Base-by-base conservation (phyloP, 768 basidiomycete genomes). In the Mycena kentingensis region DNA sequence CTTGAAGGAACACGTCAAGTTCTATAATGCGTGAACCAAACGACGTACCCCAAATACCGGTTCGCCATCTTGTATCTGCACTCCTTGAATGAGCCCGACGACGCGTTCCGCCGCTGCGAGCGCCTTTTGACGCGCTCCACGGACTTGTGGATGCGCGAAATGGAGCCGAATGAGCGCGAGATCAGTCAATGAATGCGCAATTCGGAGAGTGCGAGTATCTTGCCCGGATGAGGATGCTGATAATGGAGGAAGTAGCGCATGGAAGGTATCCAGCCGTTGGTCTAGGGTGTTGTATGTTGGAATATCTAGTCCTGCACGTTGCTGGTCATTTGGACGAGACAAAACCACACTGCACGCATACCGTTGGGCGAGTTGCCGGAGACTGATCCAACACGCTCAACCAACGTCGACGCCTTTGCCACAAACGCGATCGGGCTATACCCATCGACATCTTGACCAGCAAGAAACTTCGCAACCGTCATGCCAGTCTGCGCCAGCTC, bases 141-240 rank as follows among this genome's bases (percentile, higher is more conserved):
- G 34, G 28, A 37, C 2, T 38, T 45, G 19, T 19, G 15, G 6
- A 16, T 37, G 44, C 38, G 44, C 35, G 12, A 36, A 25, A 15
- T 55, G 35, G 4, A 55, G 49, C 2, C 49, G 54, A 1, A 55
- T 12, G 28, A 51, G 39, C 1, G 54, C 54, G 16, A 51, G 42
- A 15, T 55, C 45, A 4, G 38, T 31, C 6, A 50, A 28, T 6
- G 41, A 43, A 31, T 51, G 54, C 1, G 44, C 27, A 21, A 51
- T 5, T 1, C 29, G 24, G 12, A 34, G 12, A 3, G 6, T 49
- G n/a, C n/a, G n/a, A n/a, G n/a, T 18, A 43, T 36, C 2, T 24
- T 38, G 2, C 5, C 25, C 26, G n/a, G 24, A 4, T 12, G 2
- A 3, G 39, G 27, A 13, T 31, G 49, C 38, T n/a, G n/a, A n/a